Base-by-base conservation (phyloP, 305 asterid species). In the Salvia sclarea region DNA sequence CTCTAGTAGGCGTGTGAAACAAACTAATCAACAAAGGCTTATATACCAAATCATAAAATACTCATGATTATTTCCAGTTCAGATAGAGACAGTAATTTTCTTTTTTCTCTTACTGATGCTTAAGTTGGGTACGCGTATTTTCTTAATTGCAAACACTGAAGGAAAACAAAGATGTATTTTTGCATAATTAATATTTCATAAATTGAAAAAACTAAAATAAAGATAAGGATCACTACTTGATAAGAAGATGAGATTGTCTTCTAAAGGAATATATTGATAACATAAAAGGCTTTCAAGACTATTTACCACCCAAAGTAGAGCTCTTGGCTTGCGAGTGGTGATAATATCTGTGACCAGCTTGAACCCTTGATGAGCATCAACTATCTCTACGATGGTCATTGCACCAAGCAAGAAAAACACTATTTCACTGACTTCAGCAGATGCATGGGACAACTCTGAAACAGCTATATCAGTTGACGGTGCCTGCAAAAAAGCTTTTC, bases 291-390 rank as follows among this genome's bases (percentile, higher is more conserved):
- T 48, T 28, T 37, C 60, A 71, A 68, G 69, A 69, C 18, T 72
- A 85, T 81, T 84, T 83, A 94, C 99, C 99, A 87, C 97, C 99
- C 99, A 94, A 71, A 94, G 99, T 41, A 94, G 95, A 80, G 88
- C 75, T 81, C 78, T 83, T 63, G 97, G 99, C 62, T 86, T 89
- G 75, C 99, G 96, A 59, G 99, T 91, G 68, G 96, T 94, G 72
- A 94, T 94, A 78, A 81, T 91, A 76, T 94, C 99, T 0, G 98
- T 91, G 70, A 94, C 90, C 70, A 94, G 79, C 86, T 94, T 94
- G 83, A 94, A 94, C 69, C 99, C 98, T 85, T 87, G 99, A 84
- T 94, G 99, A 66, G 99, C 92, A 79, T 94, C 99, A 61, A 91
- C 84, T 68, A 94, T 94, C 90, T 94, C 99, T 49, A 94, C 99